Evolutionary conservation across 805 yeast species (phyloP).

Genomic region (Novakomyces olei): DNA sequence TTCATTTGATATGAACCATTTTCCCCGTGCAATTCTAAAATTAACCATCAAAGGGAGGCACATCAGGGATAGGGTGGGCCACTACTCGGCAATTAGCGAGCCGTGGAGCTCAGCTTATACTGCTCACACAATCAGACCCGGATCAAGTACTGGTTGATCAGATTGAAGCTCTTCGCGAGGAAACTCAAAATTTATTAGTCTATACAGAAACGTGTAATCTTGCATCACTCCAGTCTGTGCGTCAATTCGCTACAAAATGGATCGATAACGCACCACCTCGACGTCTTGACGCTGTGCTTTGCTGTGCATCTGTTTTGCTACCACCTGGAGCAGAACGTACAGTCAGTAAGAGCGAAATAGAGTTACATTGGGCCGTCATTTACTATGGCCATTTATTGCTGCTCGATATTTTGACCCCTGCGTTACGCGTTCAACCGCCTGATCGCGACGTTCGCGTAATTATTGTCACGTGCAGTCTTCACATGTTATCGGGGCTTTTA

Average conservation of each 20-base stretch:
- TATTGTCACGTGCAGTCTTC: conserved; percentile 56
- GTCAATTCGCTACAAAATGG: conserved; percentile 89
- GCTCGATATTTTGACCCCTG: conserved; percentile 58
- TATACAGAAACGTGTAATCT: conserved; percentile 85
- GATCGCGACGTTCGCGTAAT: conserved; percentile 81
- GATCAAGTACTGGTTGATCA: conserved; percentile 66
- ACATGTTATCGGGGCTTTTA: conserved; percentile 47
- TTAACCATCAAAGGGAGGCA: conserved; percentile 72
- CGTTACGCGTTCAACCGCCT: conserved; percentile 72
- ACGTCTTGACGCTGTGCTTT: conserved; percentile 69
- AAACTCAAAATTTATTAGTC: conserved; percentile 47
- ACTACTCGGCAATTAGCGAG: conserved; percentile 51
- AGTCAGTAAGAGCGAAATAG: conserved; percentile 62
- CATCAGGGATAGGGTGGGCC: conserved; percentile 70
- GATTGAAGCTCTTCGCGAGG: conserved; percentile 51
- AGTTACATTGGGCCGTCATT: conserved; percentile 62
- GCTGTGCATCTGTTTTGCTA: conserved; percentile 64
- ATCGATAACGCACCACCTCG: conserved; percentile 77
- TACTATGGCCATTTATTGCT: conserved; percentile 66
- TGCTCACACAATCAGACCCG: conserved; percentile 38
- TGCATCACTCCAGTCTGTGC: conserved; percentile 43
- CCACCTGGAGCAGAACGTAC: conserved; percentile 50
- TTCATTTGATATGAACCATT: background rate
- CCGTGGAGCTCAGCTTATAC: conserved; percentile 68
- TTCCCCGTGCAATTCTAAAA: conserved; percentile 17